Conservation (phyloP, 2,329 filamentous ascomycete species). For the Phialocephala subalpina region DNA sequence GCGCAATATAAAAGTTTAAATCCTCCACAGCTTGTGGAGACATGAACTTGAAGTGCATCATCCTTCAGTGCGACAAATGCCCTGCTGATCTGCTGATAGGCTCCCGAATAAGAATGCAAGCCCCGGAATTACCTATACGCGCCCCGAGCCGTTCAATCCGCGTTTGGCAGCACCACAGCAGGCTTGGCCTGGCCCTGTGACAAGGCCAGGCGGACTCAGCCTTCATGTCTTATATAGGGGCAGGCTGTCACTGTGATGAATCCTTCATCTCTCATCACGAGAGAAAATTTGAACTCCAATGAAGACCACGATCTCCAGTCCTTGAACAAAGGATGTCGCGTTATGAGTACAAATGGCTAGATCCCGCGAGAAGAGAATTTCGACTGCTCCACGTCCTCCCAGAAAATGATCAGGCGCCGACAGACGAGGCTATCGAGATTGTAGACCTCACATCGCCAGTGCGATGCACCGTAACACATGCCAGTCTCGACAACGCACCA, state of each 20-base stretch:
- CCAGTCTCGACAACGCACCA: conserved; percentile 6
- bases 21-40: not conserved
- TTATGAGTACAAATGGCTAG: conserved; percentile 1
- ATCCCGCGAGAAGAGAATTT: conserved; percentile 6
- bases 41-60: not conserved
- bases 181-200: too few relatives aligned
- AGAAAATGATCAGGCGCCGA: not conserved
- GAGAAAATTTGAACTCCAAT: not conserved
- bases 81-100: not conserved
- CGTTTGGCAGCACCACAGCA: not conserved
- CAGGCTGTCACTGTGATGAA: not conserved
- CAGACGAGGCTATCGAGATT: not conserved
- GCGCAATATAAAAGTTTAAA: not conserved
- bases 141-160: not conserved
- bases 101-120: not conserved
- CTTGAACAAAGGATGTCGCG: conserved; percentile 16
- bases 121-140: not conserved
- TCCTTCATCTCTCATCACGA: not conserved
- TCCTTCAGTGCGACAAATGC: not conserved
- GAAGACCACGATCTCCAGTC: not conserved
- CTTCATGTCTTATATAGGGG: not conserved
- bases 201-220: not conserved
- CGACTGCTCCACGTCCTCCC: conserved; percentile 9
- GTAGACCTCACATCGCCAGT: not conserved
- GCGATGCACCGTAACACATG: conserved; percentile 5